Conservation (phyloP, 331 rosid species). For the Malus hybrid region DNA sequence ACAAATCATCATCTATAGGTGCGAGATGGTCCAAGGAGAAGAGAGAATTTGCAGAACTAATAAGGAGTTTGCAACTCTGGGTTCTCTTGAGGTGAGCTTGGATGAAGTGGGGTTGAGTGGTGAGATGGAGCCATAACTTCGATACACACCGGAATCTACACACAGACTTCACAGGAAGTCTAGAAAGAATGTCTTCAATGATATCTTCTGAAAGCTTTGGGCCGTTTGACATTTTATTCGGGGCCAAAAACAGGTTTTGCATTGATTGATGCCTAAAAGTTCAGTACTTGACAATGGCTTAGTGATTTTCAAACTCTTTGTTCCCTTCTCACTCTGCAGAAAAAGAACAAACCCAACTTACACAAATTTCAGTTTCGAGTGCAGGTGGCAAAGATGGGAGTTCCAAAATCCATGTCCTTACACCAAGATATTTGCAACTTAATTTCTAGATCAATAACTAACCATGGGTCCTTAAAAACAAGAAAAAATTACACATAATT, state of each 20-base stretch:
- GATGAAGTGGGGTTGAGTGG: not conserved
- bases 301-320: too few species aligned
- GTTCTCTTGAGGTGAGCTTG: not conserved
- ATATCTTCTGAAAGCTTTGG: not conserved
- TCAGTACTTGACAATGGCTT: not conserved
- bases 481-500: not conserved
- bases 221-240: not conserved
- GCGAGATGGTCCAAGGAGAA: slow-evolving; percentile 10
- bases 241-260: not conserved
- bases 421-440: not conserved
- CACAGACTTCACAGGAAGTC: slow-evolving; percentile 12
- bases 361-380: too few species aligned
- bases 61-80: not conserved
- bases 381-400: not conserved
- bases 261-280: not conserved
- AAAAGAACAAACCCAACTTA: too few species aligned
- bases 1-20: slow-evolving; percentile 11
- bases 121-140: slow-evolving; percentile 5
- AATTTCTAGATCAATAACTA: not conserved
- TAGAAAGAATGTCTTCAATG: not conserved
- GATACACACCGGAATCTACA: slow-evolving; percentile 8
- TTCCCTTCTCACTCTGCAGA: too few species aligned
- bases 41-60: not conserved
- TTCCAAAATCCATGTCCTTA: not conserved
- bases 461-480: not conserved